These are phyloP conservation scores for Immersiporthe knoxdaviesiana DNA, from an alignment of 2,329 filamentous ascomycete genomes.

Conservation along the genomic window DNA sequence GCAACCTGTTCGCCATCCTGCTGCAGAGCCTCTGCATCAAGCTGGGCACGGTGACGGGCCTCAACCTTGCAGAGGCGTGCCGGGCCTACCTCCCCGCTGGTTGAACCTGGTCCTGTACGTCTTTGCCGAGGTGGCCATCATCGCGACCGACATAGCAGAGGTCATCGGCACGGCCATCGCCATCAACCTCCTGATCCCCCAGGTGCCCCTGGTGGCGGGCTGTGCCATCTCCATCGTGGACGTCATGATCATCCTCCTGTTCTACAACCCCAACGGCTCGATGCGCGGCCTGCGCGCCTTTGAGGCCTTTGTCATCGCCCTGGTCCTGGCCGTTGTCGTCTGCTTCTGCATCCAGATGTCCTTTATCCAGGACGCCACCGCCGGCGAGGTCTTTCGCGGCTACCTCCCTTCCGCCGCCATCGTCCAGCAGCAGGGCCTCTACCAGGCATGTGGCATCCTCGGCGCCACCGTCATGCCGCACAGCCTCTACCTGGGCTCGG, in stretches of 20 bases:
- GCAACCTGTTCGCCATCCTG: slow-evolving; percentile 73
- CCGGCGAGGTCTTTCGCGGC: slow-evolving; percentile 65
- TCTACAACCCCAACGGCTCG: slow-evolving; percentile 63
- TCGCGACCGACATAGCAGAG: slow-evolving; percentile 73
- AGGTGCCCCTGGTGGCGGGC: slow-evolving; percentile 68
- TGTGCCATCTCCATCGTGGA: slow-evolving; percentile 71
- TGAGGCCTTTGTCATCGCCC: slow-evolving; percentile 63
- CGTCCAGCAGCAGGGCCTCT: slow-evolving; percentile 59
- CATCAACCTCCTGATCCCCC: slow-evolving; percentile 65
- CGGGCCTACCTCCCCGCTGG: slow-evolving; percentile 69
- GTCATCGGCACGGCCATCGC: slow-evolving; percentile 74
- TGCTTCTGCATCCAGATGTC: slow-evolving; percentile 74
- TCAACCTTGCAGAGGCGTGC: slow-evolving; percentile 69
- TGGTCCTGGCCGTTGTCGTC: slow-evolving; percentile 70
- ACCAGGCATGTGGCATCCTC: slow-evolving; percentile 75
- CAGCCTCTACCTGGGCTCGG: slow-evolving; percentile 69
- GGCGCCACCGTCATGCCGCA: slow-evolving; percentile 78
- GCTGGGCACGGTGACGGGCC: slow-evolving; percentile 68
- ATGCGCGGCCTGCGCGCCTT: slow-evolving; percentile 66
- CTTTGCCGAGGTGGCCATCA: slow-evolving; percentile 68
- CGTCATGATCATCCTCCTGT: slow-evolving; percentile 68
- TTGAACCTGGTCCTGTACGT: slow-evolving; percentile 64
- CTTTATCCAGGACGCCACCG: slow-evolving; percentile 57
- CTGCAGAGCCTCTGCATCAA: slow-evolving; percentile 71
- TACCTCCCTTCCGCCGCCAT: slow-evolving; percentile 66